Evolutionary conservation across 345 rosid genomes (phyloP).

Genomic region (Populus simonii): DNA sequence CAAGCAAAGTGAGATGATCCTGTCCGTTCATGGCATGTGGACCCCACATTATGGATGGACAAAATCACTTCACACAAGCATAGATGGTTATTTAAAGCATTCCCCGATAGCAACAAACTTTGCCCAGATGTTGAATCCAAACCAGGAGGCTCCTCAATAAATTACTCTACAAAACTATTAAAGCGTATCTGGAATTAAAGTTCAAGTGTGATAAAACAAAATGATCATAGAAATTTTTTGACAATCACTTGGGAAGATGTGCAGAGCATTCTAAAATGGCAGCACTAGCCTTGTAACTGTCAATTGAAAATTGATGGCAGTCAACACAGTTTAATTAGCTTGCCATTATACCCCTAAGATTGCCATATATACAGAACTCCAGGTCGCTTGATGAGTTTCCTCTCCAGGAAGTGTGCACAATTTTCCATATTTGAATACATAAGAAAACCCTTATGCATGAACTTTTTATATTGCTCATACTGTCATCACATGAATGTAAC

Average conservation of each 20-base stretch:
- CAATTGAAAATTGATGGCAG: background rate
- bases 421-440: background rate
- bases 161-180: background rate
- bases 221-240: background rate
- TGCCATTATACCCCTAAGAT: constrained; percentile 1
- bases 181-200: background rate
- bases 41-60: background rate
- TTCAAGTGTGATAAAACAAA: background rate
- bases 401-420: background rate
- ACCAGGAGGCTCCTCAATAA: background rate
- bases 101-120: background rate
- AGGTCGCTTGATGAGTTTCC: constrained; percentile 7
- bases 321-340: background rate
- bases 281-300: background rate
- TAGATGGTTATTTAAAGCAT: background rate
- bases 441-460: background rate
- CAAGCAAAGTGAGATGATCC: background rate
- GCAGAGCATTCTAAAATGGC: background rate
- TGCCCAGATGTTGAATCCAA: background rate
- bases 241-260: background rate
- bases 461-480: background rate
- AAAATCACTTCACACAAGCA: background rate
- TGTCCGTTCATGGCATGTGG: background rate
- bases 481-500: background rate
- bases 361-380: background rate